Base-by-base conservation (phyloP, 1,139 yeast genomes). In the Sugiyamaella japonica region DNA sequence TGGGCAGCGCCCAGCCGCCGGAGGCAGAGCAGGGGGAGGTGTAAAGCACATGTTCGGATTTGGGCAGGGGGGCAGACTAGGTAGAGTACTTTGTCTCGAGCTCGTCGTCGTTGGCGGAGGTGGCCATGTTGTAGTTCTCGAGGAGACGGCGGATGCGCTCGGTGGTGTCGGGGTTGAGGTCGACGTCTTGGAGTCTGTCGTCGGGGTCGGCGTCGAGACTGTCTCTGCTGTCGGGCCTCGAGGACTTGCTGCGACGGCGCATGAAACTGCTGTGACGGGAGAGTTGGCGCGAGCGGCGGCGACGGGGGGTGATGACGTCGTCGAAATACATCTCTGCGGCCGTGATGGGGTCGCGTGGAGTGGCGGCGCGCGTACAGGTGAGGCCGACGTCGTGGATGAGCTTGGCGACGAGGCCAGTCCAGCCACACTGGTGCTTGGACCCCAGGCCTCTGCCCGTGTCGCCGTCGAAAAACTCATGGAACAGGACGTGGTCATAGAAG, bases 391-490 rank as follows among this genome's bases (percentile, higher is more conserved):
- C 98, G 68, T 89, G 95, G 66, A 91, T 89, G 82, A 95, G 83
- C 71, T 93, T 88, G 48, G 97, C 96, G 54, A 90, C 95, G 48
- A 91, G 79, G 0, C 96, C 91, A 0, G 98, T 91, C 98, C 98
- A 91, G 13, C 98, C 98, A 75, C 91, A 86, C 73, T 91, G 98
- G 75, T 93, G 97, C 48, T 93, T 85, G 1, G 97, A 93, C 39
- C 98, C 98, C 57, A 91, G 75, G 6, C 98, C 98, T 64, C 96
- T 81, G 48, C 98, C 98, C 1, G 95, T 86, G 66, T 91, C 98
- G 63, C 96, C 97, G 67, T 91, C 96, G 70, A 91, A 91, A 69
- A 87, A 91, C 73, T 91, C 98, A 69, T 81, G 89, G 70, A 89
- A 91, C 60, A 88, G 85, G 44, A 89, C 80, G 64, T 83, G 81